A percentile compares a stretch with the other conserved stretches of the same genome.
Conservation (phyloP, 1,139 yeast genomes). For the Candida sanyaensis region DNA sequence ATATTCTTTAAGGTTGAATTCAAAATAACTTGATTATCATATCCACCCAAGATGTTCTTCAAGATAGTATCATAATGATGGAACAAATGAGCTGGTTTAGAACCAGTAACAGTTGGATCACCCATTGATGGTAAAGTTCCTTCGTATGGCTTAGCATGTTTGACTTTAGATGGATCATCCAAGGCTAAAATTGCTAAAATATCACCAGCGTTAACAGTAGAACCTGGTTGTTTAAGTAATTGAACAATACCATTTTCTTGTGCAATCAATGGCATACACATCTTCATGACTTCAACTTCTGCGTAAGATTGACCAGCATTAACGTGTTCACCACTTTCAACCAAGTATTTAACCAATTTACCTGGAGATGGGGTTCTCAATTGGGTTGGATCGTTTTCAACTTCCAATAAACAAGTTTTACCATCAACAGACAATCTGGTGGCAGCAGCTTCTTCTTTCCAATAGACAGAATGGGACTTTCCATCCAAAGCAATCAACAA, state of each 20-base stretch:
- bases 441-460: slow-evolving; percentile 97
- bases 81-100: slow-evolving; percentile 80
- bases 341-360: slow-evolving; percentile 88
- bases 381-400: slow-evolving; percentile 97
- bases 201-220: slow-evolving; percentile 94
- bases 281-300: slow-evolving; percentile 98
- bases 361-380: slow-evolving; percentile 99
- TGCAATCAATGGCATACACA: slow-evolving; percentile 92
- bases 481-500: slow-evolving; percentile 86
- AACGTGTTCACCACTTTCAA: slow-evolving; percentile 94
- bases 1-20: slow-evolving; percentile 73
- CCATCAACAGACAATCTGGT: slow-evolving; percentile 96
- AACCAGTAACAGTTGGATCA: slow-evolving; percentile 77
- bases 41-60: slow-evolving; percentile 82
- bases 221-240: slow-evolving; percentile 96
- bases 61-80: slow-evolving; percentile 59
- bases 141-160: slow-evolving; percentile 93
- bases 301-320: slow-evolving; percentile 93
- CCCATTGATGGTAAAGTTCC: slow-evolving; percentile 93
- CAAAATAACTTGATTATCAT: slow-evolving; percentile 94
- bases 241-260: slow-evolving; percentile 93
- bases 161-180: slow-evolving; percentile 96
- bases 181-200: slow-evolving; percentile 90
- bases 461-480: slow-evolving; percentile 90
- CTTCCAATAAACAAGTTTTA: slow-evolving; percentile 90